These are phyloP conservation scores for Coniella vitis DNA, from an alignment of 2,329 filamentous ascomycete species.

Conservation along the genomic window DNA sequence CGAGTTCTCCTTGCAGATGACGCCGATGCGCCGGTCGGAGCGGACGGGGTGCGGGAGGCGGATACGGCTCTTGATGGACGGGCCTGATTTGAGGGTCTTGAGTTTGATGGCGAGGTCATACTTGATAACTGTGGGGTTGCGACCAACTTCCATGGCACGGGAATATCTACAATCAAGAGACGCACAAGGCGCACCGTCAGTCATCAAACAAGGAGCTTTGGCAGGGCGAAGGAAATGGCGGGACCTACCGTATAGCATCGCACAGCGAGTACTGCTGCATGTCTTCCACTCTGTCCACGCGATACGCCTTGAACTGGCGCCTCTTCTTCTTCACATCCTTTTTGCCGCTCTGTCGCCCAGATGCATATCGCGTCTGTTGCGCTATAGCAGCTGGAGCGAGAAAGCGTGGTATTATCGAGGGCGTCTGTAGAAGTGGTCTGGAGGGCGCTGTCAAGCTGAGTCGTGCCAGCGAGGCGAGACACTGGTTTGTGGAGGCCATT, in stretches of 20 bases:
- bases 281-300: slow-evolving; percentile 58
- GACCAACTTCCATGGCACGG: slow-evolving; percentile 85
- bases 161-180: slow-evolving; percentile 58
- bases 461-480: slow-evolving; percentile 48
- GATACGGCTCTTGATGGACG: slow-evolving; percentile 80
- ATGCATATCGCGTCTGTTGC: slow-evolving; percentile 37
- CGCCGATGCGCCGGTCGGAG: slow-evolving; percentile 81
- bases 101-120: slow-evolving; percentile 86
- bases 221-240: no score
- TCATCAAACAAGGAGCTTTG: no score
- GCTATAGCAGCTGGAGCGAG: slow-evolving; percentile 37
- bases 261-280: slow-evolving; percentile 73
- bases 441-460: slow-evolving; percentile 35
- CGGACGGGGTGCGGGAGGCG: slow-evolving; percentile 84
- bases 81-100: slow-evolving; percentile 76
- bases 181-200: background rate
- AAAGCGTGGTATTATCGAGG: slow-evolving; percentile 40
- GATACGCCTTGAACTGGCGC: slow-evolving; percentile 56
- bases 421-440: slow-evolving; percentile 33
- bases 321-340: slow-evolving; percentile 53
- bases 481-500: slow-evolving; percentile 48
- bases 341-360: slow-evolving; percentile 30
- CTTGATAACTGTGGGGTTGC: slow-evolving; percentile 64
- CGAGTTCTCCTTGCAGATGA: slow-evolving; percentile 81
- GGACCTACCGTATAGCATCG: slow-evolving; percentile 79